Evolutionary conservation across 2,329 filamentous ascomycete species (phyloP).

Genomic region (Rhynchosporium secalis): DNA sequence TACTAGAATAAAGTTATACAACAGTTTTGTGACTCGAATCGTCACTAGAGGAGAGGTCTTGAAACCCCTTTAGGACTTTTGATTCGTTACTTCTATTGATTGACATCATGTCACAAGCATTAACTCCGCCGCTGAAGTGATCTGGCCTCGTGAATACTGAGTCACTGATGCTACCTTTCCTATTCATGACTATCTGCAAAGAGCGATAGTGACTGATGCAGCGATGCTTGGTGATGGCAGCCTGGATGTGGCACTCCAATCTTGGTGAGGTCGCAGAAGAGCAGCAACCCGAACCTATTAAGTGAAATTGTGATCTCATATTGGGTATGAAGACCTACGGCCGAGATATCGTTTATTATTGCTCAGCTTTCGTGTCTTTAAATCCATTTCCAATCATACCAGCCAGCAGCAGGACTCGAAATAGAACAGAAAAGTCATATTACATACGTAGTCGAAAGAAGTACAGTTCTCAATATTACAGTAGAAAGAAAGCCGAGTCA

Average conservation of each 20-base stretch:
- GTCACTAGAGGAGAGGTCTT: no score
- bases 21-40: no score
- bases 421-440: no score
- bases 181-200: neutral
- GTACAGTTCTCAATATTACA: neutral
- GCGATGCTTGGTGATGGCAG: neutral
- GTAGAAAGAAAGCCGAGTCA: neutral
- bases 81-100: no score
- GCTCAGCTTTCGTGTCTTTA: no score
- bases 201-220: neutral
- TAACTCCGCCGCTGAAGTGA: no score
- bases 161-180: neutral
- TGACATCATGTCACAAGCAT: no score
- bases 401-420: no score
- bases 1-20: no score
- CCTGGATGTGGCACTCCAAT: conserved; percentile 1
- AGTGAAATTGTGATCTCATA: neutral
- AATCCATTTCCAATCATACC: no score
- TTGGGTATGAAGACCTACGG: neutral
- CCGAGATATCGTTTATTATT: neutral
- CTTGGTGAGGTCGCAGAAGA: neutral
- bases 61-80: no score
- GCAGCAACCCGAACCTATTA: neutral
- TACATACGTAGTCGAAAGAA: no score
- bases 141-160: neutral